Conservation (phyloP, 1,284 basidiomycete species). For the Pterulicium gracile region DNA sequence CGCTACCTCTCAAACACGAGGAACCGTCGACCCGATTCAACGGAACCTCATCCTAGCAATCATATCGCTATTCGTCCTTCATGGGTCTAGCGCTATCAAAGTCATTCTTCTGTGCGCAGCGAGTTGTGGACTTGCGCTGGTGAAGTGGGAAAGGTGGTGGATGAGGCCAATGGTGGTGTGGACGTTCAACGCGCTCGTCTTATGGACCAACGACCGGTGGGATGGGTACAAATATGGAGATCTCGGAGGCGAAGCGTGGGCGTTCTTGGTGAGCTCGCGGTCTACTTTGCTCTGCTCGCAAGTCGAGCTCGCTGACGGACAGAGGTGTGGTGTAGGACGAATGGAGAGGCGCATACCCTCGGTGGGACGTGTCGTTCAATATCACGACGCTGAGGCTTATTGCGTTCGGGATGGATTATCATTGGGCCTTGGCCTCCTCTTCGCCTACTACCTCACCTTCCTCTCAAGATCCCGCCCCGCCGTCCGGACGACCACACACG, state of each 20-base stretch:
- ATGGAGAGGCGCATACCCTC: conserved; percentile 61
- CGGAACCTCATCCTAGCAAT: conserved; percentile 38
- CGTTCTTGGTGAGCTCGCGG: conserved; percentile 24
- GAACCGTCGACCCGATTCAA: conserved; percentile 34
- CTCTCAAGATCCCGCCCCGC: background rate
- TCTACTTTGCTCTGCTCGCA: too few relatives aligned
- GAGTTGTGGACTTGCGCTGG: conserved; percentile 67
- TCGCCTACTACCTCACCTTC: conserved; percentile 26
- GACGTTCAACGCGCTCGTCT: conserved; percentile 64
- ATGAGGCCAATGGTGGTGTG: conserved; percentile 44
- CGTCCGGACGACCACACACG: conserved; percentile 6
- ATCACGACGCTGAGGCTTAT: conserved; percentile 93
- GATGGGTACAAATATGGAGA: conserved; percentile 64
- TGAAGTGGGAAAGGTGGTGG: background rate
- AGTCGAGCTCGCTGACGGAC: conserved; percentile 2
- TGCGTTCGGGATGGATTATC: conserved; percentile 88
- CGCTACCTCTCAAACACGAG: conserved; percentile 20
- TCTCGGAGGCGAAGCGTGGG: conserved; percentile 31
- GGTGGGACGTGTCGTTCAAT: conserved; percentile 95
- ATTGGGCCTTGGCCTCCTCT: conserved; percentile 59
- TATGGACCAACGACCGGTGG: conserved; percentile 75
- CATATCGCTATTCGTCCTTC: conserved; percentile 66
- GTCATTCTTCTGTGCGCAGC: conserved; percentile 57
- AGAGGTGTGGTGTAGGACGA: conserved; percentile 41
- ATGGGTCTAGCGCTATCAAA: conserved; percentile 81